These are phyloP conservation scores for Kluyveromyces nonfermentans DNA, from an alignment of 805 yeast genomes.

Conservation along the genomic window DNA sequence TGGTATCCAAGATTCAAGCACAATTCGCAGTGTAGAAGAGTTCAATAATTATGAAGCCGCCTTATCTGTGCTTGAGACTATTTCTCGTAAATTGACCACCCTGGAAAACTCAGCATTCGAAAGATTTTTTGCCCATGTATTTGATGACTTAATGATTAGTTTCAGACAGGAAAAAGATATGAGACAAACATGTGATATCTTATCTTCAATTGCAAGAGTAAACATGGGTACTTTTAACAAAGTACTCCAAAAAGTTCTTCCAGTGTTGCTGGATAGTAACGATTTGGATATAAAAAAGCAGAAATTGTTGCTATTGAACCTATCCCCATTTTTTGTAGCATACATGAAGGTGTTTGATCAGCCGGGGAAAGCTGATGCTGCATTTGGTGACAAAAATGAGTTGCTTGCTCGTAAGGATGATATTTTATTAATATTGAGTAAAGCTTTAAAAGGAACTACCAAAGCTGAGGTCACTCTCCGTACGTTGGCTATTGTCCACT, in stretches of 20 bases:
- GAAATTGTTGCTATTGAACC: conserved; percentile 47
- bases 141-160: conserved; percentile 46
- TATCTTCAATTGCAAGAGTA: conserved; percentile 46
- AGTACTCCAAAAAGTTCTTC: conserved; percentile 40
- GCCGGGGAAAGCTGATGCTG: conserved; percentile 3
- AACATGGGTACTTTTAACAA: conserved; percentile 38
- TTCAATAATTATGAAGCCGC: conserved; percentile 35
- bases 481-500: conserved; percentile 54
- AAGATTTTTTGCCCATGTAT: conserved; percentile 32
- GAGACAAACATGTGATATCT: conserved; percentile 53
- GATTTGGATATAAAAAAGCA: conserved; percentile 45
- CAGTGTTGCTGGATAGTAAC: conserved; percentile 31
- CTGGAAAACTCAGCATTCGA: conserved; percentile 28
- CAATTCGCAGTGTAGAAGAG: conserved; percentile 27
- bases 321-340: conserved; percentile 49
- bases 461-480: conserved; percentile 60
- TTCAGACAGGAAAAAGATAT: conserved; percentile 43
- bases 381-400: conserved; percentile 23
- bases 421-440: conserved; percentile 57
- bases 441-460: conserved; percentile 58
- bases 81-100: conserved; percentile 33
- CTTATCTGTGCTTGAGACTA: conserved; percentile 34
- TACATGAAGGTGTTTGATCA: conserved; percentile 38
- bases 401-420: conserved; percentile 51
- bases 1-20: neutral